Base-by-base conservation (phyloP, 2,329 filamentous ascomycete species). In the Pezicula radicicola region DNA sequence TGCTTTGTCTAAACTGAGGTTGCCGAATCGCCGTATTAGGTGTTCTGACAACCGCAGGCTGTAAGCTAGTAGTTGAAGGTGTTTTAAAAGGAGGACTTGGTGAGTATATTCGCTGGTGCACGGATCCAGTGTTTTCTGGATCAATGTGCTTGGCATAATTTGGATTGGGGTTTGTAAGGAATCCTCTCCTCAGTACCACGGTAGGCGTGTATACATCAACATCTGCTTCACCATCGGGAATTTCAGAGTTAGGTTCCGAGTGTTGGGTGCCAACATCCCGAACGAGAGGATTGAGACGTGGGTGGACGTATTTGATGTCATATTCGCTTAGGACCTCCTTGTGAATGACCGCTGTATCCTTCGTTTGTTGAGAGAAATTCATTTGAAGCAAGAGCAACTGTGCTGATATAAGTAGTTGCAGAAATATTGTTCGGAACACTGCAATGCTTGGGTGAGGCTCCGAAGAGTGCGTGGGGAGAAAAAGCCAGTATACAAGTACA, bases 271-370 rank as follows among this genome's bases (percentile, higher is more conserved):
- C 88, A 1, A 93, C 91, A 63, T 88, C 82, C 58, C 85, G 76
- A 58, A 95, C 89, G 5, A 88, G 76, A 7, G 88, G 89, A 61
- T 95, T 89, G n/a, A 96, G 81, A 10, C 86, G 81, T 2, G 94
- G 94, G 64, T 95, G 91, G 1, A 99, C 94, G 65, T 88, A 97
- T 73, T 99, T 99, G 60, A 84, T 89, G 66, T 97, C 91, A 66
- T 99, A 99, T 71, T 99, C 94, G 67, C 91, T 87, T 71, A 97
- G 79, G 5, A 97, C 93, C 70, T 97, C 89, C 61, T 88, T 91
- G 60, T 96, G 91, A 53, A 99, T 88, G 44, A 97, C 79, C 2
- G 85, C 79, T 2, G 83, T 83, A 68, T 99, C 94, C 66, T 91
- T 96, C 55, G 83, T 83, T 68, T 97, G 92, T 66, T 93, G 92